phyloP scores from a whole-genome alignment of 805 yeast species.

The Yarrowia divulgata region DNA sequence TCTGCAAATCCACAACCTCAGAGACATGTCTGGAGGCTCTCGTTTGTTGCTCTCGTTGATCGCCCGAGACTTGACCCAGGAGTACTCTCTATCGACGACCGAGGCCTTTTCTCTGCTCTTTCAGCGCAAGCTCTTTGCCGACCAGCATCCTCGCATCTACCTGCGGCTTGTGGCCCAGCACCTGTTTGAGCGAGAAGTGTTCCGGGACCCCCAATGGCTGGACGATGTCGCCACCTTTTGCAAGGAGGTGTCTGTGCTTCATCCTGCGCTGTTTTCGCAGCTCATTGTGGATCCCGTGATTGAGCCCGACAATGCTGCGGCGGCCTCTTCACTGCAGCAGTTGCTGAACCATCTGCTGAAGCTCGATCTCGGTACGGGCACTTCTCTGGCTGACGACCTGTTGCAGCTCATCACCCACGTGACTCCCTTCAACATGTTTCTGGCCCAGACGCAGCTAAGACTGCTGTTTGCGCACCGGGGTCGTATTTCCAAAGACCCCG shows the following conservation, averaged over 20 bases:
- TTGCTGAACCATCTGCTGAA: slow-evolving; percentile 13
- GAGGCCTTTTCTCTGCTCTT: slow-evolving; percentile 44
- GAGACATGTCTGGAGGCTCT: slow-evolving; percentile 42
- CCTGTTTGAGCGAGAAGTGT: slow-evolving; percentile 15
- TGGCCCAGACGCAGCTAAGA: slow-evolving; percentile 36
- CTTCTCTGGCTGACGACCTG: slow-evolving; percentile 18
- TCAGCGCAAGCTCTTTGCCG: slow-evolving; percentile 41
- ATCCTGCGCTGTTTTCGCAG: slow-evolving; percentile 29
- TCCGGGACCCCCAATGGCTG: slow-evolving; percentile 18
- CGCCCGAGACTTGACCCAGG: slow-evolving; percentile 17
- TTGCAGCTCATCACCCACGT: slow-evolving; percentile 20
- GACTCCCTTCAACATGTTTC: slow-evolving; percentile 34
- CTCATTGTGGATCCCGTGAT: slow-evolving; percentile 28
- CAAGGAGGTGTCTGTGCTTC: slow-evolving; percentile 16
- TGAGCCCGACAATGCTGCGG: slow-evolving; percentile 18
- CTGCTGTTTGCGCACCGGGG: slow-evolving; percentile 34
- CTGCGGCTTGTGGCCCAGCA: slow-evolving; percentile 41
- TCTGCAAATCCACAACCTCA: slow-evolving; percentile 45
- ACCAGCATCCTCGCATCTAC: slow-evolving; percentile 29
- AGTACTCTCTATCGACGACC: slow-evolving; percentile 40
- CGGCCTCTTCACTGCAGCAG: slow-evolving; percentile 26
- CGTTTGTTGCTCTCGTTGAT: slow-evolving; percentile 4
- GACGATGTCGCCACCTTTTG: slow-evolving; percentile 28
- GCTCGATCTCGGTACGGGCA: slow-evolving; percentile 9
- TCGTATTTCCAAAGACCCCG: slow-evolving; percentile 9